Evolutionary conservation across 2,329 filamentous ascomycete genomes (phyloP), one percentile per base, ranked within the genome.

Genomic region (Ceratocystis harringtonii): DNA sequence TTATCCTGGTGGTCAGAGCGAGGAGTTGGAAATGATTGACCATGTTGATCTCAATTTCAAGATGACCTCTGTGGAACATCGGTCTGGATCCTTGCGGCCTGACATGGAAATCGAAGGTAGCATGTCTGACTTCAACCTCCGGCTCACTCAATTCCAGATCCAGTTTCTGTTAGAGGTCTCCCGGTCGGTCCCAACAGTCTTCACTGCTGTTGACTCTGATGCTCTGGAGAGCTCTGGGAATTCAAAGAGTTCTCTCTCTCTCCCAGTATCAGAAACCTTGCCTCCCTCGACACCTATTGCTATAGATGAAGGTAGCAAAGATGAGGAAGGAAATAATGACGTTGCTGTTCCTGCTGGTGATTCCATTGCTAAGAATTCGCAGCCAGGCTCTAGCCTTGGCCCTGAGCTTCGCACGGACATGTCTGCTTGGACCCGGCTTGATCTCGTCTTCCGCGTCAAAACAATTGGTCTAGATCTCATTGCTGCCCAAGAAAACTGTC

Each of bases 1-100:
- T 72, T 97, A 95, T 70, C 75, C 83, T 0, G 80, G 85, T 1
- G 83, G 85, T 43, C 76, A 82, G 66, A 84, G 84, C 0, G 94
- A 99, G 74, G 91, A 96, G 73, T 79, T 99, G 6, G 90, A 99
- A 73, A 88, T 99, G 78, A 96, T 99, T 70, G 92, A 99, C 71
- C 91, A 96, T 70, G 91, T 99, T 12, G 94, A 99, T 73, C 78
- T 99, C 28, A 89, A 89, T 61, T 96, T 99, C 76, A 89, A 89
- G 68, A 86, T 99, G 69, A 95, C 88, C 1, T 92, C 96, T 74
- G 84, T 92, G 0, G 92, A 97, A 72, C 94, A 99, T 72, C 85
- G 84, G 70, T 75, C 83, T 41, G 88, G 88, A 15, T 79, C 82
- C 64, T 86, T 94, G 71, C 83, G 92, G 48, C 94, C 94, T 0